These are phyloP conservation scores for Xylariaceae sp. DNA, from an alignment of 2,329 filamentous ascomycete genomes.

Conservation along the genomic window DNA sequence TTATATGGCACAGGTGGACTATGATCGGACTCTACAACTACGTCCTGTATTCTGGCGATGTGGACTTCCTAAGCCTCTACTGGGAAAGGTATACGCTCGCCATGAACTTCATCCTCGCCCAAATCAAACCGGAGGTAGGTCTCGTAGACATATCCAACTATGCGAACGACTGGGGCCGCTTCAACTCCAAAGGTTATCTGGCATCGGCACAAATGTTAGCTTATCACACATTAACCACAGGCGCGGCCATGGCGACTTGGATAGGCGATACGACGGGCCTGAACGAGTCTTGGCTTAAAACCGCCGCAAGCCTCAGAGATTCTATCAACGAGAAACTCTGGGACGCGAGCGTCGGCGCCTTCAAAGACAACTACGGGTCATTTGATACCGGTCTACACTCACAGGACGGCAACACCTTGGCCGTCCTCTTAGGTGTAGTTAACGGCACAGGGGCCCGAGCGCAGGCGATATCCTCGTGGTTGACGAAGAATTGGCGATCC, in stretches of 20 bases:
- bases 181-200: slow-evolving; percentile 22
- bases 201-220: slow-evolving; percentile 32
- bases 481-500: slow-evolving; percentile 49
- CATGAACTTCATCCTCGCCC: slow-evolving; percentile 33
- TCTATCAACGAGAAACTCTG: slow-evolving; percentile 46
- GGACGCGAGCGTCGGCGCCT: slow-evolving; percentile 44
- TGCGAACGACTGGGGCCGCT: slow-evolving; percentile 29
- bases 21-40: slow-evolving; percentile 57
- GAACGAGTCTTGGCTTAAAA: slow-evolving; percentile 36
- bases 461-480: slow-evolving; percentile 38
- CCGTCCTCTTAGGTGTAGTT: slow-evolving; percentile 45
- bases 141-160: slow-evolving; percentile 24
- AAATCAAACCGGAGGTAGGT: slow-evolving; percentile 22
- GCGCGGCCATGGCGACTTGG: slow-evolving; percentile 45
- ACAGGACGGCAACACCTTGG: slow-evolving; percentile 56
- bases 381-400: slow-evolving; percentile 44
- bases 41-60: slow-evolving; percentile 49
- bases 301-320: slow-evolving; percentile 38
- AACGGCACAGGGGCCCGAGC: slow-evolving; percentile 31
- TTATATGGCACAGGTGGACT: slow-evolving; percentile 32
- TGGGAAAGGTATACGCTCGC: slow-evolving; percentile 46
- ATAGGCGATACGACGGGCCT: slow-evolving; percentile 38
- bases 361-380: slow-evolving; percentile 45
- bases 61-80: slow-evolving; percentile 40
- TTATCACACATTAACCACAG: slow-evolving; percentile 50